A percentile compares a stretch with the other conserved stretches of the same genome.
phyloP scores from a whole-genome alignment of 148 eudicot species.

The Rhododendron griersonianum region DNA sequence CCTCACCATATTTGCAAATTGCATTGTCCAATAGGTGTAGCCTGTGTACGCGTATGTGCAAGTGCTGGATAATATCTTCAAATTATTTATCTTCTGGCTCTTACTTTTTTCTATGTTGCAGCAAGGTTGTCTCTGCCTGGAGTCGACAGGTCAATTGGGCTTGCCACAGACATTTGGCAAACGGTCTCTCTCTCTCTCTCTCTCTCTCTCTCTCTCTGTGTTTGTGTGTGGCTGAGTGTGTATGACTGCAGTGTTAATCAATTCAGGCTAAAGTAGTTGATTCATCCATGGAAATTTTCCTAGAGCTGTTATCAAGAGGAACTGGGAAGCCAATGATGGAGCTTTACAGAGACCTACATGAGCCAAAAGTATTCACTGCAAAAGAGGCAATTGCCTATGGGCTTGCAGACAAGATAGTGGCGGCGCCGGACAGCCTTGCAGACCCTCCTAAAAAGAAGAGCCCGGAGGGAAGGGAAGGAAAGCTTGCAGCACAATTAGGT shows the following conservation, averaged over 20 bases:
- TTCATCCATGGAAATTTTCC: conserved; percentile 52
- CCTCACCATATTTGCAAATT: neutral
- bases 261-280: conserved; percentile 77
- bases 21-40: neutral
- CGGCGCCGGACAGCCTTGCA: conserved; percentile 17
- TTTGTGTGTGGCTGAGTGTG: neutral
- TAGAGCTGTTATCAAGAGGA: conserved; percentile 77
- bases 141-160: conserved; percentile 60
- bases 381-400: conserved; percentile 85
- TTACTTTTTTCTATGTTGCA: conserved; percentile 26
- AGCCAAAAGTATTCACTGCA: conserved; percentile 57
- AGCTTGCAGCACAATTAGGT: neutral
- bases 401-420: conserved; percentile 71
- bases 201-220: conserved; percentile 12
- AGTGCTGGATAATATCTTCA: neutral
- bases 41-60: neutral
- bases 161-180: conserved; percentile 79
- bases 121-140: conserved; percentile 77
- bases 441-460: neutral
- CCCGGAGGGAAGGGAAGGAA: conserved; percentile 59
- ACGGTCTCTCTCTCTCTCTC: conserved; percentile 40
- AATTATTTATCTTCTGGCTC: neutral
- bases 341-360: conserved; percentile 57
- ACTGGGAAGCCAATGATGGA: conserved; percentile 84
- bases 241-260: neutral